phyloP scores from a whole-genome alignment of 306 rosid species.

The Lupinus albus region DNA sequence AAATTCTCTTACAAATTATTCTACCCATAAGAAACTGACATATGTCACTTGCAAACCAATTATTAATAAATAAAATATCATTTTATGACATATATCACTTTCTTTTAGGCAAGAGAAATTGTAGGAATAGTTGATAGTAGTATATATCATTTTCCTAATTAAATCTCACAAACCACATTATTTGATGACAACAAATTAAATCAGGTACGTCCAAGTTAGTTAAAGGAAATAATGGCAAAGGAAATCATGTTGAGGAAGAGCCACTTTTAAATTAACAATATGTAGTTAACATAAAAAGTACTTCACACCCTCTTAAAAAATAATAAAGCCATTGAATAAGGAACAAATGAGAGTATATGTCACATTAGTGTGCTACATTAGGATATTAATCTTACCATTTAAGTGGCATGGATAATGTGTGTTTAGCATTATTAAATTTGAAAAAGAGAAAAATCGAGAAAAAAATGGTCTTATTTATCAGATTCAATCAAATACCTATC shows the following conservation, averaged over 20 bases:
- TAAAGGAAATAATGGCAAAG: constrained; percentile 32
- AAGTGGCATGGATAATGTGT: constrained; percentile 51
- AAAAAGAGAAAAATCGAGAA: constrained; percentile 33
- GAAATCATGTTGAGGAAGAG: constrained; percentile 36
- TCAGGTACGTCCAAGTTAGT: constrained; percentile 34
- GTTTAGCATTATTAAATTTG: constrained; percentile 43
- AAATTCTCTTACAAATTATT: too few relatives aligned
- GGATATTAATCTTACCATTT: constrained; percentile 52
- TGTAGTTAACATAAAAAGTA: constrained; percentile 21
- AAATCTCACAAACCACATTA: constrained; percentile 38
- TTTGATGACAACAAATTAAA: constrained; percentile 38
- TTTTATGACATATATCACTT: too few relatives aligned
- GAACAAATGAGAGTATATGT: constrained; percentile 48
- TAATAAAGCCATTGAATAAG: constrained; percentile 53
- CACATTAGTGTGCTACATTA: constrained; percentile 74
- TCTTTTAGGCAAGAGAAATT: too few relatives aligned
- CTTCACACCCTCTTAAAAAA: background rate
- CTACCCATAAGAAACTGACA: too few relatives aligned
- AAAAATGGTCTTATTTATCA: background rate
- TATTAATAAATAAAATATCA: too few relatives aligned
- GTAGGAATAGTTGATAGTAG: too few relatives aligned
- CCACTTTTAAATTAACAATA: constrained; percentile 34
- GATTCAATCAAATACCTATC: too few relatives aligned
- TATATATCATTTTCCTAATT: too few relatives aligned
- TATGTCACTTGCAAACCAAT: too few relatives aligned